phyloP scores from a whole-genome alignment of 176 grass and related monocot genomes.

The Aegilops speltoides region DNA sequence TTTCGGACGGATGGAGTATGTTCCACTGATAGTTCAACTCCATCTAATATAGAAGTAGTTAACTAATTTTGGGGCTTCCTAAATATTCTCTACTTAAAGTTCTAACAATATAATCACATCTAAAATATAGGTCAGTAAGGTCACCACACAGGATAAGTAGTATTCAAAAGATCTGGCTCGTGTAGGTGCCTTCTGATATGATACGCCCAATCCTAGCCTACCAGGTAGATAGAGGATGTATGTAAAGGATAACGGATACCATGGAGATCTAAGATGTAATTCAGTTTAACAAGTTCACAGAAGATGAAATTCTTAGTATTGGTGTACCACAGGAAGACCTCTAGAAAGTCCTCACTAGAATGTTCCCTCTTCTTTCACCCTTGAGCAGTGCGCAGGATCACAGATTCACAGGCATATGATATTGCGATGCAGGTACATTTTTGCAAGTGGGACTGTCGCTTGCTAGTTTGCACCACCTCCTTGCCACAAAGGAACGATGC shows the following conservation, averaged over 20 bases:
- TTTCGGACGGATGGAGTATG: too few species aligned
- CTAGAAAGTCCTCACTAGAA: too few species aligned
- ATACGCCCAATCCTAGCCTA: not conserved
- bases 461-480: too few species aligned
- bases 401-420: not conserved
- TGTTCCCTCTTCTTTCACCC: not conserved
- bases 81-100: not conserved
- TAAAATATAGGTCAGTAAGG: not conserved
- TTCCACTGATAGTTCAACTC: not conserved
- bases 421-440: not conserved
- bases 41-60: not conserved
- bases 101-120: not conserved
- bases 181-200: not conserved
- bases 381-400: not conserved
- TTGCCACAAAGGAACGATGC: too few species aligned
- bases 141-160: not conserved
- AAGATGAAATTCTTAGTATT: not conserved
- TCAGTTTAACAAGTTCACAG: not conserved
- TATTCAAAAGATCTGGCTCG: not conserved
- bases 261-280: slow-evolving; percentile 11
- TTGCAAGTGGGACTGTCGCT: too few species aligned
- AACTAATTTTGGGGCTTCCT: not conserved
- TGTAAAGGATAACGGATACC: not conserved
- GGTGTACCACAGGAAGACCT: too few species aligned
- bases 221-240: not conserved